Evolutionary conservation across 176 grass and related monocot species (phyloP), one percentile per base, ranked within the genome.

Genomic region (Miscanthus lutarioriparius): DNA sequence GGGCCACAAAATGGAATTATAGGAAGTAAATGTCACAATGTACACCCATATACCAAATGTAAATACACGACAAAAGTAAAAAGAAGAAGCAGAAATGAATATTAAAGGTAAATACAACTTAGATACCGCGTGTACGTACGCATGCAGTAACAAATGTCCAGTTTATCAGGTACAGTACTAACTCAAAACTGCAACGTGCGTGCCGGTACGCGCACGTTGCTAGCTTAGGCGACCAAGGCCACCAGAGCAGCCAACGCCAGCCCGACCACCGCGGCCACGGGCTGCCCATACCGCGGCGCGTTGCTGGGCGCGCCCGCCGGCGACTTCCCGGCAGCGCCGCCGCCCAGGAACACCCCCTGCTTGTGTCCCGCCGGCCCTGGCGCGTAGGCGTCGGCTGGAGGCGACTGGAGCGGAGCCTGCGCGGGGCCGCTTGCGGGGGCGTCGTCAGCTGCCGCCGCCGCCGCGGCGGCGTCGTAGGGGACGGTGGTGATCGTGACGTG

Each of bases 401-500:
- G 1, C 65, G 51, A 64, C 43, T 56, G 41, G 23, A 69, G 45
- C 71, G 79, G 45, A 8, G 70, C 70, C 22, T 45, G 37, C 4
- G 82, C 30, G 54, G 81, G 75, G 22, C 51, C 51, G 51, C 51
- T 56, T 9, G 51, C 49, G 17, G 49, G 1, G 2, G 17, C 13
- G 72, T n/a, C 44, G n/a, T 49, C 47, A 0, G 47, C 14, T 49
- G 47, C 14, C 47, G 64, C 67, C 17, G 76, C 37, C 2, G 71
- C 45, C 0, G 72, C 26, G 6, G 81, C 37, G 12, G 85, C 48
- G 43, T 64, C 67, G 71, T 59, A 87, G 11, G 88, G 78, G 38
- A 73, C 74, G 56, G 89, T 83, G 73, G 83, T 68, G 88, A 97
- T 63, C 33, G 62, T 64, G 61, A 94, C 30, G 89, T 91, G 84